These are phyloP conservation scores for Monilinia fructigena DNA, from an alignment of 2,329 filamentous ascomycete genomes.

Conservation along the genomic window DNA sequence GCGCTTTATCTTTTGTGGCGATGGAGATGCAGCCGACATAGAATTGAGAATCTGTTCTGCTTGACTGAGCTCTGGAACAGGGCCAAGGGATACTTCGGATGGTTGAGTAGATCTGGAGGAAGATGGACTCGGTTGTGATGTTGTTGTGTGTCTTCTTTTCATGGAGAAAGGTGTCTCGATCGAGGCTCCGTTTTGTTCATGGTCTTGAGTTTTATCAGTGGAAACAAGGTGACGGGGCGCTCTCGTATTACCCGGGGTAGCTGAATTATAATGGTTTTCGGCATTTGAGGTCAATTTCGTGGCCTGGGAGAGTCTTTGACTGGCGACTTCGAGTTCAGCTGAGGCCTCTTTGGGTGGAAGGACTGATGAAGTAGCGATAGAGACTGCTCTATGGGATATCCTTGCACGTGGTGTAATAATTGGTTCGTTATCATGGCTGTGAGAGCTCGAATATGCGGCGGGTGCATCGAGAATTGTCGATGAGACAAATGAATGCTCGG, in stretches of 20 bases:
- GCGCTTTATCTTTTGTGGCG: constrained; percentile 56
- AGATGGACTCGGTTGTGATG: constrained; percentile 11
- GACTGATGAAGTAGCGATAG: constrained; percentile 3
- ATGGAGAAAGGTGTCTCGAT: constrained; percentile 5
- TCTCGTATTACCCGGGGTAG: neutral
- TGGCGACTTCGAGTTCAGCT: neutral
- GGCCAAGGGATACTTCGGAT: neutral
- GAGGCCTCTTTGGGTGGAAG: neutral
- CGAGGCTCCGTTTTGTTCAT: neutral
- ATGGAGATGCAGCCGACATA: constrained; percentile 55
- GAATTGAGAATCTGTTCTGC: constrained; percentile 58
- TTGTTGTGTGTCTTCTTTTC: constrained; percentile 7
- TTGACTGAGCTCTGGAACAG: constrained; percentile 42
- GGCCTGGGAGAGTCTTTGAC: constrained; percentile 1
- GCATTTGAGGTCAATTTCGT: neutral
- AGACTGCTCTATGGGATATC: constrained; percentile 12
- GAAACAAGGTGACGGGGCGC: neutral
- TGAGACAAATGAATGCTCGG: neutral
- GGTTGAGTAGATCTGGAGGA: constrained; percentile 17
- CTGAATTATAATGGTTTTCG: neutral
- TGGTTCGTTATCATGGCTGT: neutral
- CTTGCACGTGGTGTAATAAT: constrained; percentile 6
- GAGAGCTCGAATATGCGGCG: neutral
- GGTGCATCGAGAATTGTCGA: neutral
- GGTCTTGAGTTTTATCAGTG: neutral